Percentiles rank a stretch among this genome's conserved stretches.
phyloP scores from a whole-genome alignment of 306 rosid genomes.

The Purshia tridentata region DNA sequence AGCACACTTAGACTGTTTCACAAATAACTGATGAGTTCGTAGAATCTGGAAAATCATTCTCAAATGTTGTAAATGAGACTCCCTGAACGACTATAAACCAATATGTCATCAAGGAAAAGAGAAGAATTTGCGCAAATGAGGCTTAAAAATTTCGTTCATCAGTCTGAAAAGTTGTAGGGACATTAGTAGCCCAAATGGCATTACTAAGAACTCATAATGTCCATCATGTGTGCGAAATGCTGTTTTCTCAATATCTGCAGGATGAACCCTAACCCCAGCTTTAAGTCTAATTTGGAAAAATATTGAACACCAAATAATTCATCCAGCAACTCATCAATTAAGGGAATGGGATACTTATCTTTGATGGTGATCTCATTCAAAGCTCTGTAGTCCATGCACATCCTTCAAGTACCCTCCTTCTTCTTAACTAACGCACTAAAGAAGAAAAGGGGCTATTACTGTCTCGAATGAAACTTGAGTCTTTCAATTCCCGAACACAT shows the following conservation, averaged over 20 bases:
- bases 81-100: background rate
- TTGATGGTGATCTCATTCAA: background rate
- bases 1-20: background rate
- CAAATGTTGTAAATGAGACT: background rate
- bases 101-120: background rate
- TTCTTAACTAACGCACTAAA: background rate
- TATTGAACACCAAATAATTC: background rate
- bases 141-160: background rate
- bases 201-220: conserved; percentile 8
- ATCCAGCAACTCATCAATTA: background rate
- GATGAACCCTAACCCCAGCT: background rate
- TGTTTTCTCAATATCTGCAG: background rate
- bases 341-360: background rate
- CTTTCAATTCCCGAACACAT: background rate
- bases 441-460: background rate
- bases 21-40: background rate
- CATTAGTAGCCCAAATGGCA: background rate
- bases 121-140: background rate
- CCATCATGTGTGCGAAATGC: background rate
- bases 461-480: background rate
- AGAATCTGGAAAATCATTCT: background rate
- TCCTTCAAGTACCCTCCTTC: background rate
- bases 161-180: background rate
- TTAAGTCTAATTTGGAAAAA: background rate
- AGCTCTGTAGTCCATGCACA: background rate